phyloP scores from a whole-genome alignment of 2,329 filamentous ascomycete genomes.

The Xylaria sp. region DNA sequence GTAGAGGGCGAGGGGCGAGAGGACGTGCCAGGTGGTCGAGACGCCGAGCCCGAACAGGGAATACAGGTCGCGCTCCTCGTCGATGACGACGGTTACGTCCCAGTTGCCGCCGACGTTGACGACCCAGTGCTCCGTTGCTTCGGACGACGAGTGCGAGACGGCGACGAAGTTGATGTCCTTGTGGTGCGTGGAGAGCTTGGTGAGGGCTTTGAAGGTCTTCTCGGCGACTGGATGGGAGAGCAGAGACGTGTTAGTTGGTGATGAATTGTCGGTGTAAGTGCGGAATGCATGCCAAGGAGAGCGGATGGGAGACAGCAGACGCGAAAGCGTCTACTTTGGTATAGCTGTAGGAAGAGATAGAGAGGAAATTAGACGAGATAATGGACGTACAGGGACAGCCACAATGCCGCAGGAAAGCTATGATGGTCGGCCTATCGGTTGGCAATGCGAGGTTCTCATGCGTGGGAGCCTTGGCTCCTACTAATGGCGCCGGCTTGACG shows the following conservation, averaged over 20 bases:
- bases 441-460: constrained; percentile 64
- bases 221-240: constrained; percentile 67
- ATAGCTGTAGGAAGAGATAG: background rate
- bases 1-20: constrained; percentile 68
- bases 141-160: constrained; percentile 67
- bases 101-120: constrained; percentile 66
- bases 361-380: background rate
- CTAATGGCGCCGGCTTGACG: constrained; percentile 59
- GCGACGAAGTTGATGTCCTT: constrained; percentile 67
- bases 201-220: constrained; percentile 69
- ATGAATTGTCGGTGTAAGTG: background rate
- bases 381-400: constrained; percentile 75
- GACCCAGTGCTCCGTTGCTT: constrained; percentile 68
- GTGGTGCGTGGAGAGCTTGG: constrained; percentile 62
- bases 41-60: constrained; percentile 73
- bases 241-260: constrained; percentile 21
- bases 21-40: constrained; percentile 70
- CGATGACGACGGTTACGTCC: constrained; percentile 68
- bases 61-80: constrained; percentile 70
- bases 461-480: constrained; percentile 67
- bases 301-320: background rate
- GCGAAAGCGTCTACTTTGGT: background rate
- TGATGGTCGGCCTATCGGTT: constrained; percentile 65
- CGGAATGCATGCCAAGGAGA: background rate
- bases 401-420: constrained; percentile 78